phyloP scores from a whole-genome alignment of 1,284 basidiomycete species.

The Albatrellus sp. region DNA sequence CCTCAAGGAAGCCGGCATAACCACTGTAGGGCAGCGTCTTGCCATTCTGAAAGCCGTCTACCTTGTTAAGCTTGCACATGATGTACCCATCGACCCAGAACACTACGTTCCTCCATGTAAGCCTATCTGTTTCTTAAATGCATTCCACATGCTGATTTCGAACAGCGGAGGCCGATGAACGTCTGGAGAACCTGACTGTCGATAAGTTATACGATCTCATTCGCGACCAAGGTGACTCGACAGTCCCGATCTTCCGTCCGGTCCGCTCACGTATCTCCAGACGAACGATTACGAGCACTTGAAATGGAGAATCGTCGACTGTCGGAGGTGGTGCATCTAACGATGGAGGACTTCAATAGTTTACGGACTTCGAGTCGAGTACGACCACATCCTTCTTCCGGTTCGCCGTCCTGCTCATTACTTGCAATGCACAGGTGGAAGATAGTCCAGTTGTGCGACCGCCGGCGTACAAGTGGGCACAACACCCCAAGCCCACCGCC shows the following conservation, averaged over 20 bases:
- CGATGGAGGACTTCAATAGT: constrained; percentile 53
- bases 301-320: constrained; percentile 71
- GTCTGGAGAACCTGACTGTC: constrained; percentile 43
- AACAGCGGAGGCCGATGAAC: constrained; percentile 58
- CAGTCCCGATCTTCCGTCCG: not conserved
- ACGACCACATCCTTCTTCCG: constrained; percentile 1
- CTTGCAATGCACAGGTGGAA: constrained; percentile 21
- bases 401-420: not conserved
- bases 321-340: constrained; percentile 42
- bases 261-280: constrained; percentile 26
- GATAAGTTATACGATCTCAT: constrained; percentile 61
- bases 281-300: constrained; percentile 50
- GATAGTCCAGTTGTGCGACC: constrained; percentile 49
- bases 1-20: constrained; percentile 76
- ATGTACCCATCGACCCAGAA: constrained; percentile 74
- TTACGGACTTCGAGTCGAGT: constrained; percentile 25
- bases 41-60: constrained; percentile 86
- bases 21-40: constrained; percentile 78
- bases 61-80: constrained; percentile 72
- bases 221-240: constrained; percentile 58
- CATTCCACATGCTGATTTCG: not conserved
- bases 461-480: constrained; percentile 75
- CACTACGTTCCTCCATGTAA: constrained; percentile 86
- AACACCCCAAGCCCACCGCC: constrained; percentile 55
- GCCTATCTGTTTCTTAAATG: constrained; percentile 17